Percentiles rank a stretch among this genome's conserved stretches.
These are phyloP conservation scores for Coemansia sp. DNA, from an alignment of 371 early-diverging fungal species.

Conservation along the genomic window DNA sequence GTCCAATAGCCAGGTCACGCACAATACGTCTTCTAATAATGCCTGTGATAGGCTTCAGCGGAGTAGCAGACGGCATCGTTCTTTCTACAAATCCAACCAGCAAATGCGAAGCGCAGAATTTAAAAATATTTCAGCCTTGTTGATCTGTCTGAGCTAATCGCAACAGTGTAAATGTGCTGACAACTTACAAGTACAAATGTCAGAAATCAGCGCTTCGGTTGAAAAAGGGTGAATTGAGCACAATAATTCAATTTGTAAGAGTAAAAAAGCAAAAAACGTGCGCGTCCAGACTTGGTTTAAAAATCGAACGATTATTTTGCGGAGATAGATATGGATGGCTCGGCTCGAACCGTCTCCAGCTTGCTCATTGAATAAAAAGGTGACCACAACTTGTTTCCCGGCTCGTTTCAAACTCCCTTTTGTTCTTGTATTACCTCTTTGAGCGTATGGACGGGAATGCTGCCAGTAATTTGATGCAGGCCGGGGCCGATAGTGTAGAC, in stretches of 20 bases:
- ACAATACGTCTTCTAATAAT: constrained; percentile 47
- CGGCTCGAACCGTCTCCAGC: not conserved
- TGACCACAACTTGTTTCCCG: not conserved
- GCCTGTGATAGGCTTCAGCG: constrained; percentile 51
- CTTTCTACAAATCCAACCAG: not conserved
- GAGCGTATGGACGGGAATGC: constrained; percentile 2
- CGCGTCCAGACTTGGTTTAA: not conserved
- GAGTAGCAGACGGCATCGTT: constrained; percentile 50
- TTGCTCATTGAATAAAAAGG: too few relatives aligned
- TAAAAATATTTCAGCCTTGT: not conserved
- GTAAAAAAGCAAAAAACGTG: not conserved
- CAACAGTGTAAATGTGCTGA: not conserved
- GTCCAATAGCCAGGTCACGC: constrained; percentile 48
- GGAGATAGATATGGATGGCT: not conserved
- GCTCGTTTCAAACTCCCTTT: constrained; percentile 2
- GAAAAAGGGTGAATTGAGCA: not conserved
- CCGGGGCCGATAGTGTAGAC: not conserved
- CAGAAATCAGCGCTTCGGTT: not conserved
- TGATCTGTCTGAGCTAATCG: not conserved
- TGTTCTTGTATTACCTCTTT: not conserved
- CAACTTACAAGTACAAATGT: constrained; percentile 7
- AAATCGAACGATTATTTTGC: not conserved
- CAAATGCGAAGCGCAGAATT: not conserved
- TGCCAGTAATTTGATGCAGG: not conserved
- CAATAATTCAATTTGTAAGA: constrained; percentile 1